These are phyloP conservation scores for Yamadazyma conglobata DNA, from an alignment of 1,139 yeast genomes.

Conservation along the genomic window DNA sequence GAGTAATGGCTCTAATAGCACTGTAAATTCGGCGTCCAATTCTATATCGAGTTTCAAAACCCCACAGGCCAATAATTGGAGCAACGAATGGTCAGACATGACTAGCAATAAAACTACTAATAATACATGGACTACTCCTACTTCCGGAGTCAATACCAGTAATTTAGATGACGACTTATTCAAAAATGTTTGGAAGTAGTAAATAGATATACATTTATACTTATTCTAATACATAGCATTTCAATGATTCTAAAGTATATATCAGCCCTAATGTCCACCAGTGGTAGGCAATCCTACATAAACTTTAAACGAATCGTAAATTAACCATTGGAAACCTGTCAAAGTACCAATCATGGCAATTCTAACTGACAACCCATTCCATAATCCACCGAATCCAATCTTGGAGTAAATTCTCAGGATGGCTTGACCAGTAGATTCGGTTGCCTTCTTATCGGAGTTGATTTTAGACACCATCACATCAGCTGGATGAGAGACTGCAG, in stretches of 20 bases:
- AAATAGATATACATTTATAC: slow-evolving; percentile 1
- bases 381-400: slow-evolving; percentile 85
- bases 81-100: slow-evolving; percentile 38
- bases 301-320: slow-evolving; percentile 92
- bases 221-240: background rate
- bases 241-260: background rate
- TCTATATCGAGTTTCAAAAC: slow-evolving; percentile 2
- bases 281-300: slow-evolving; percentile 90
- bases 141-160: slow-evolving; percentile 5
- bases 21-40: slow-evolving; percentile 8
- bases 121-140: slow-evolving; percentile 1
- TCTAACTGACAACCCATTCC: slow-evolving; percentile 95
- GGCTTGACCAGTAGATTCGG: slow-evolving; percentile 66
- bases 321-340: slow-evolving; percentile 95
- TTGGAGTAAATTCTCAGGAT: slow-evolving; percentile 67
- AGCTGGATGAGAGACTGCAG: slow-evolving; percentile 92
- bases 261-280: slow-evolving; percentile 52
- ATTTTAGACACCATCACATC: slow-evolving; percentile 95
- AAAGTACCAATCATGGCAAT: slow-evolving; percentile 95
- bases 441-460: slow-evolving; percentile 66
- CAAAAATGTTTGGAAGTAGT: slow-evolving; percentile 56
- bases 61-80: slow-evolving; percentile 19
- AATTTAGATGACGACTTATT: slow-evolving; percentile 43
- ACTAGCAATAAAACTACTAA: slow-evolving; percentile 2
- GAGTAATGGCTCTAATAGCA: slow-evolving; percentile 8